A percentile compares a stretch with the other conserved stretches of the same genome.
Conservation (phyloP, 202 grass and related monocot species). For the Tripidium arundinaceum region DNA sequence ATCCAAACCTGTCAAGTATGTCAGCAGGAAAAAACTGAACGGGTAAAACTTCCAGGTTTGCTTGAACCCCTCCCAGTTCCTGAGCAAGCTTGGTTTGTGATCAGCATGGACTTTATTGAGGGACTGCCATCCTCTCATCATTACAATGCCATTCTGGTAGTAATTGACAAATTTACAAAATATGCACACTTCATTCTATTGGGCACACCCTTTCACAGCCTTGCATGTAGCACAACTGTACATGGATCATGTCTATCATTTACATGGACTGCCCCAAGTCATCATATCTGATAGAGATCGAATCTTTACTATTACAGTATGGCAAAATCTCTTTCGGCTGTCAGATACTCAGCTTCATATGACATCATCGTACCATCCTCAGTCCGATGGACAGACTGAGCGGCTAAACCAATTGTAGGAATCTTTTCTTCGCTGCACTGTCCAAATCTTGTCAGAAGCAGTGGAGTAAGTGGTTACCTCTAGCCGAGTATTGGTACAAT, state of each 20-base stretch:
- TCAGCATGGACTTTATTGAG: too few species aligned
- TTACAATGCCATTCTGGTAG: not conserved
- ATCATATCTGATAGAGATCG: not conserved
- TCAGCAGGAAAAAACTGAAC: too few species aligned
- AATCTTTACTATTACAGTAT: accelerated
- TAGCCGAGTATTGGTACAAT: not conserved
- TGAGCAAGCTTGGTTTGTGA: too few species aligned
- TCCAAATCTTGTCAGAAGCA: not conserved
- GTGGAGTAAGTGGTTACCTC: not conserved
- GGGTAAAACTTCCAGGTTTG: too few species aligned
- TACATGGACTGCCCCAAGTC: not conserved
- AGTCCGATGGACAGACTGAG: not conserved
- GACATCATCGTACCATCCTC: not conserved
- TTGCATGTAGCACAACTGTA: not conserved
- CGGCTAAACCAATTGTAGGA: too few species aligned
- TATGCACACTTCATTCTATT: not conserved
- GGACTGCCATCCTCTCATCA: too few species aligned
- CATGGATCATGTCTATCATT: not conserved
- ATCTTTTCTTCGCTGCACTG: too few species aligned
- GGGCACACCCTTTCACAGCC: not conserved
- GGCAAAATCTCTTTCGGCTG: not conserved
- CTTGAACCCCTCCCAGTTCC: too few species aligned
- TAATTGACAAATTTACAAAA: not conserved
- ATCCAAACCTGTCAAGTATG: too few species aligned
- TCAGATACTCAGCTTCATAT: not conserved